Conservation (phyloP, 2,329 filamentous ascomycete species). For the Akanthomyces dipterigenus region DNA sequence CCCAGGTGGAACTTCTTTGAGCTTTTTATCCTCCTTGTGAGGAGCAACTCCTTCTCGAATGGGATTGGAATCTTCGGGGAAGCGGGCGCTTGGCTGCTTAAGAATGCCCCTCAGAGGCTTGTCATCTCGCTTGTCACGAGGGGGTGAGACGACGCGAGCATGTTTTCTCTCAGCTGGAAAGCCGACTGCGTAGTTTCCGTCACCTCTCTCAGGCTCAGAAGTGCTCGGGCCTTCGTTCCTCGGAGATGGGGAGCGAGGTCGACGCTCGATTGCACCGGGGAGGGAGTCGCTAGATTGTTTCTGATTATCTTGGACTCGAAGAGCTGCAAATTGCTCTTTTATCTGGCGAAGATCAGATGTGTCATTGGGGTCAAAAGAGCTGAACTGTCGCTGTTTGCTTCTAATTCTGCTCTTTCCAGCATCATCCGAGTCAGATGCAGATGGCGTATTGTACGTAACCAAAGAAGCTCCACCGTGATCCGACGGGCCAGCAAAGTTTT, state of each 20-base stretch:
- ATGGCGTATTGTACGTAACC: conserved; percentile 29
- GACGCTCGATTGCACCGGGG: neutral
- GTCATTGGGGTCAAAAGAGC: conserved; percentile 47
- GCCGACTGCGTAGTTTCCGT: conserved; percentile 27
- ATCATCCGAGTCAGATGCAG: conserved; percentile 36
- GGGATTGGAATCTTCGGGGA: conserved; percentile 79
- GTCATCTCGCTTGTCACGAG: conserved; percentile 53
- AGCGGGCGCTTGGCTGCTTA: conserved; percentile 72
- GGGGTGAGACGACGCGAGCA: conserved; percentile 68
- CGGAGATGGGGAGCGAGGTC: conserved; percentile 16
- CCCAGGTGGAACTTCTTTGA: conserved; percentile 64
- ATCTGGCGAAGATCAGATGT: conserved; percentile 42
- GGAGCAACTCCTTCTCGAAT: conserved; percentile 86
- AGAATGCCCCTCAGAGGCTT: conserved; percentile 78
- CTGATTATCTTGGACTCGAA: conserved; percentile 25
- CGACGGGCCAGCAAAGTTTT: neutral
- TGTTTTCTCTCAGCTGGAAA: conserved; percentile 33
- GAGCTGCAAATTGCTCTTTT: conserved; percentile 43
- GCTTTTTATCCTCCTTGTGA: conserved; percentile 76
- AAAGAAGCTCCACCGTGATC: conserved; percentile 1
- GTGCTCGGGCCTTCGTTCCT: neutral
- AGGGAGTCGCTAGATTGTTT: neutral
- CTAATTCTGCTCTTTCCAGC: conserved; percentile 29
- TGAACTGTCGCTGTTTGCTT: conserved; percentile 32
- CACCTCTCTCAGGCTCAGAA: neutral